Evolutionary conservation across 108 stramenopile genomes (phyloP), one percentile per base, ranked within the genome.

Genomic region (Conticribra weissflogii): DNA sequence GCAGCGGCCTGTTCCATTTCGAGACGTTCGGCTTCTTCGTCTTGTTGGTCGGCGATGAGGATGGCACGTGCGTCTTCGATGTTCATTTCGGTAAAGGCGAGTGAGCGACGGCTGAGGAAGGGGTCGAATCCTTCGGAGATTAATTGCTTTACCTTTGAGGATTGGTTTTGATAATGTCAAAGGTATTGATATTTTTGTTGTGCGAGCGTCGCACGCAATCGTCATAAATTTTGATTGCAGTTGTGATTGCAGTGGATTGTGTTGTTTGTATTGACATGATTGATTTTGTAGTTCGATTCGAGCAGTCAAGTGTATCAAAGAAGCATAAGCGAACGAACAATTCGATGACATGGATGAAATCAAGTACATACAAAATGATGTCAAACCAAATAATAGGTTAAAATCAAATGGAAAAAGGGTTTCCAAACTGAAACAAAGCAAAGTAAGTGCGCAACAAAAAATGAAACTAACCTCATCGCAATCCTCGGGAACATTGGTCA

Each of bases 41-140:
- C 93, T 71, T 81, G 68, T 76, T 88, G 74, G 66, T 91, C 93
- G n/a, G 90, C 93, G 60, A 88, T 12, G 33, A 94, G 65, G 31
- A 94, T 91, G n/a, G 90, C 90, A 29, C 93, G 83, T 19, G 93
- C 90, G 67, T 88, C 80, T 16, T 91, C 87, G 30, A 94, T 63
- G 50, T 90, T 81, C 56, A 78, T 72, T n/a, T 88, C 93, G 12
- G 90, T 76, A 75, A 91, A 90, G 2, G 93, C 93, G 45, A 94
- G 71, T 1, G 93, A 87, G 59, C 93, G 58, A 50, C 93, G 74
- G 41, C 72, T 59, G 57, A 90, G 48, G 65, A 88, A 88, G 3
- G 60, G 34, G 54, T 89, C 84, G 31, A 79, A 81, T 56, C 93
- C 93, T 71, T 94, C 93, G 8, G 71, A 64, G 14, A 82, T 75